Evolutionary conservation across 306 rosid genomes (phyloP).

Genomic region (Gastrolobium bilobum): DNA sequence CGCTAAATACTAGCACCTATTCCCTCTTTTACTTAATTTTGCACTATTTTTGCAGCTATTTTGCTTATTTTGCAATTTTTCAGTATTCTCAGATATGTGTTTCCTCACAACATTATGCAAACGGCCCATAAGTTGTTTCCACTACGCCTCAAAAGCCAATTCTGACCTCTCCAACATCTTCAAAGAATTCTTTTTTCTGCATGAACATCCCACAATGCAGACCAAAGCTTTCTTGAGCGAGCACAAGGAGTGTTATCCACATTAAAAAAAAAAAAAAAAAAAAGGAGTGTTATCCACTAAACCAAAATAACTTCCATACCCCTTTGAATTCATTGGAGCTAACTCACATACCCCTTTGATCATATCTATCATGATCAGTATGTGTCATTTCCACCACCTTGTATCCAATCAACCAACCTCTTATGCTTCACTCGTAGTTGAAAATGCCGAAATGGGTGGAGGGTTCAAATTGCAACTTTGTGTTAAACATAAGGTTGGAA

Average conservation of each 20-base stretch:
- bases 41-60: not conserved
- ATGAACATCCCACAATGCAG: conserved; percentile 65
- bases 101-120: conserved; percentile 62
- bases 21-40: not conserved
- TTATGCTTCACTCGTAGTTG: not conserved
- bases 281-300: conserved; percentile 65
- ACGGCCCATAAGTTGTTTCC: conserved; percentile 61
- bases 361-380: not conserved
- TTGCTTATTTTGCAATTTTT: conserved; percentile 30
- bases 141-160: conserved; percentile 63
- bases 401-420: not conserved
- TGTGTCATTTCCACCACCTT: not conserved
- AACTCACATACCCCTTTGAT: conserved; percentile 48
- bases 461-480: conserved; percentile 17
- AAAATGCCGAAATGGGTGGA: conserved; percentile 3
- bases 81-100: conserved; percentile 55
- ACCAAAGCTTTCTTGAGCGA: conserved; percentile 60
- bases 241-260: conserved; percentile 66
- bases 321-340: conserved; percentile 70
- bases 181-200: conserved; percentile 63
- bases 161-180: conserved; percentile 62
- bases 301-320: conserved; percentile 57
- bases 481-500: not conserved
- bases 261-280: too few relatives aligned
- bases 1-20: conserved; percentile 17